Base-by-base conservation (phyloP, 805 yeast species). In the Kodamaea neixiangensis region DNA sequence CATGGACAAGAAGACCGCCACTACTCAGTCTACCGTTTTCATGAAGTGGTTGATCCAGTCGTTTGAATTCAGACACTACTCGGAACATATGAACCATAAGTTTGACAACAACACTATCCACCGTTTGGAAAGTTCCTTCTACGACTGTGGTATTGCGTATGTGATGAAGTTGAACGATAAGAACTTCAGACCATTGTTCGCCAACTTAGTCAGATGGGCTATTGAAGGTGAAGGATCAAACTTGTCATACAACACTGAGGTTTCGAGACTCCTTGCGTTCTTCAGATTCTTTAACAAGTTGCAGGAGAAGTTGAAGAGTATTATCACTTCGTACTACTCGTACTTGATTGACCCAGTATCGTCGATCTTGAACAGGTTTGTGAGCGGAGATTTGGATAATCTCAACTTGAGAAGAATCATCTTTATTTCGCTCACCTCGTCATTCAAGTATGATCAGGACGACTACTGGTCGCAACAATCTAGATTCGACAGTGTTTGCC, bases 161-260 rank as follows among this genome's bases (percentile, higher is more conserved):
- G 96, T 93, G 15, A 79, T 94, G 85, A 92, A 93, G 69, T 79
- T 94, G 70, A 94, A 94, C 65, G 99, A 94, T 66, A 90, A 89
- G 72, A 81, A 85, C 18, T 94, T 94, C 78, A 82, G 97, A 64
- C 99, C 99, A 15, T 74, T 89, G 63, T 94, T 94, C 71, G 93
- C 92, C 5, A 76, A 85, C 20, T 75, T 90, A 59, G 91, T 87
- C 10, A 82, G 91, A 65, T 94, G 99, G 99, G 96, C 97, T 2
- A 80, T 89, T 59, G 87, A 85, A 55, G 96, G 91, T 51, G 96
- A 86, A 66, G 91, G 87, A 40, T 79, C 80, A 10, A 70, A 65
- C 3, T 68, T 78, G 45, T 57, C 67, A 5, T 62, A 63, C 21
- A 78, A 80, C 37, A 68, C 79, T 14, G 83, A 80, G 61, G 60